A percentile compares a stretch with the other conserved stretches of the same genome.
These are phyloP conservation scores for Rhexocercosporidium sp. DNA, from an alignment of 2,329 filamentous ascomycete genomes.

Conservation along the genomic window DNA sequence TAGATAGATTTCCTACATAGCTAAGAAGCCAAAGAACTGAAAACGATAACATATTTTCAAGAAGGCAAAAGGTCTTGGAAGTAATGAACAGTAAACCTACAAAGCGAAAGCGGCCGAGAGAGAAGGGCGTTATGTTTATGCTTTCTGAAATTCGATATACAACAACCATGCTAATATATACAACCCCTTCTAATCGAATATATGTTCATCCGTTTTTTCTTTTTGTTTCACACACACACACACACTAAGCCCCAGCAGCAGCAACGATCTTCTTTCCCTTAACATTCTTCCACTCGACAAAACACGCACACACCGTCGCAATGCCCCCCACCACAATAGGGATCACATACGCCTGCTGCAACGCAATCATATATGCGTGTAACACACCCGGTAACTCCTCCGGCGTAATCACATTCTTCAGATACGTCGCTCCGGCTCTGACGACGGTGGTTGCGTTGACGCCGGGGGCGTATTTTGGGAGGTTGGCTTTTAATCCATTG, in stretches of 20 bases:
- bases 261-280: constrained; percentile 41
- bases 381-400: constrained; percentile 47
- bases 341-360: constrained; percentile 38
- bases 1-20: no score
- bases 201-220: no score
- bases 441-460: constrained; percentile 41
- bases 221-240: no score
- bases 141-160: no score
- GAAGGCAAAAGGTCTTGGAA: no score
- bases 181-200: no score
- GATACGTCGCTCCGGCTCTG: constrained; percentile 49
- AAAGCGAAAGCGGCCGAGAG: no score
- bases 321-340: constrained; percentile 40
- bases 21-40: no score
- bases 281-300: constrained; percentile 41
- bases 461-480: constrained; percentile 40
- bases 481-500: constrained; percentile 38
- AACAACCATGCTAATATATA: no score
- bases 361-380: constrained; percentile 45
- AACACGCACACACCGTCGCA: constrained; percentile 36
- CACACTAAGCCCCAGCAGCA: constrained; percentile 22
- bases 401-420: constrained; percentile 44
- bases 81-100: no score
- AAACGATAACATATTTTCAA: no score
- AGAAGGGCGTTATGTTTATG: no score